Conservation (phyloP, 2,329 filamentous ascomycete genomes). For the Calonectria fujianensis region DNA sequence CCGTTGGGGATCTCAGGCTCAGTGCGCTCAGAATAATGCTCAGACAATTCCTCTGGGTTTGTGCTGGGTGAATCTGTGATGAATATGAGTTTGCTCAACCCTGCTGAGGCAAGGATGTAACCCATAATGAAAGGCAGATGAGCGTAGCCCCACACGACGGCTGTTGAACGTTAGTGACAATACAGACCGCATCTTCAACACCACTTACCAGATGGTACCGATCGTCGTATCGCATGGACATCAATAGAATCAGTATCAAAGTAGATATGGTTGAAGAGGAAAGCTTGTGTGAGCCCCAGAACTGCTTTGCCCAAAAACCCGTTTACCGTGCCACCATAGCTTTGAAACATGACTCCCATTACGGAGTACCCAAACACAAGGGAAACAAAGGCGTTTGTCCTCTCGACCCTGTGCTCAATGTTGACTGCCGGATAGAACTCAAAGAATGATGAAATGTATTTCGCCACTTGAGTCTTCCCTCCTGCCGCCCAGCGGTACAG, state of each 20-base stretch:
- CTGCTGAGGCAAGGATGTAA: conserved; percentile 76
- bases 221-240: conserved; percentile 76
- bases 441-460: conserved; percentile 63
- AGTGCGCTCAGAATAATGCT: conserved; percentile 69
- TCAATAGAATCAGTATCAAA: conserved; percentile 78
- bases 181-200: not conserved
- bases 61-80: conserved; percentile 72
- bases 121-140: conserved; percentile 79
- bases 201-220: conserved; percentile 63
- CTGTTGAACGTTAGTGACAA: conserved; percentile 52
- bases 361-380: conserved; percentile 80
- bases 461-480: conserved; percentile 47
- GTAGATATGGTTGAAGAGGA: conserved; percentile 78
- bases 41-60: conserved; percentile 68
- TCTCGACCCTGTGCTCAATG: conserved; percentile 79
- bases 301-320: conserved; percentile 78
- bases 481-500: conserved; percentile 54
- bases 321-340: conserved; percentile 65
- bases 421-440: conserved; percentile 78
- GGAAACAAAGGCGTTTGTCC: conserved; percentile 79
- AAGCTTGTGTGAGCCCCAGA: conserved; percentile 74
- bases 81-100: conserved; percentile 75
- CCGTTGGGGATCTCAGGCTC: conserved; percentile 70
- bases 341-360: conserved; percentile 77
- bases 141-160: conserved; percentile 72